These are phyloP conservation scores for Crithidia brevicula DNA, from an alignment of 208 protist genomes.

Conservation along the genomic window DNA sequence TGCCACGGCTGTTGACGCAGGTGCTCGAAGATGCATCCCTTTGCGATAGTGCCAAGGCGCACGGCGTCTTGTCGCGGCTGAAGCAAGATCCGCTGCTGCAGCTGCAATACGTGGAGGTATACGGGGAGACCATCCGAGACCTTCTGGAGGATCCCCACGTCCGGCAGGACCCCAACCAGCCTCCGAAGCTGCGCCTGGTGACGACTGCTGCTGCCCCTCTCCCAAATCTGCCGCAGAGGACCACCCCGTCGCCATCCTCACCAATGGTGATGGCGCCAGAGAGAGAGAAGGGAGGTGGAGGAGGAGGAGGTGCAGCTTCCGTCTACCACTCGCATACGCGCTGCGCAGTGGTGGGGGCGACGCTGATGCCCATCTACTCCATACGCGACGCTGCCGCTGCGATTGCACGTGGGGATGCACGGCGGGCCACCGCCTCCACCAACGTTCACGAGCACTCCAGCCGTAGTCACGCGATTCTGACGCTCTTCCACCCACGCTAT, in stretches of 20 bases:
- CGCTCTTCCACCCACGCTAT: constrained; percentile 73
- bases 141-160: constrained; percentile 49
- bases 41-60: not conserved
- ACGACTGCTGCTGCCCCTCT: constrained; percentile 8
- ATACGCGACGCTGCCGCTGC: constrained; percentile 68
- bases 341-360: constrained; percentile 55
- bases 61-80: constrained; percentile 45
- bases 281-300: too few relatives aligned
- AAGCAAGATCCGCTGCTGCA: constrained; percentile 32
- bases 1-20: constrained; percentile 78
- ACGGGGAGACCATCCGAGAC: constrained; percentile 94
- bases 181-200: constrained; percentile 24
- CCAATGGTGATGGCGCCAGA: too few relatives aligned
- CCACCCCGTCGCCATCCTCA: too few relatives aligned
- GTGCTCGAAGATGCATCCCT: constrained; percentile 50
- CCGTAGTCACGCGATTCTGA: constrained; percentile 94
- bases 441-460: constrained; percentile 89
- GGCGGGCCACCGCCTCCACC: constrained; percentile 90
- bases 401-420: constrained; percentile 72
- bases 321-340: not conserved
- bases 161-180: constrained; percentile 22
- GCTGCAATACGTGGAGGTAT: constrained; percentile 94
- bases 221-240: not conserved
- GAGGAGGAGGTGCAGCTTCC: not conserved
- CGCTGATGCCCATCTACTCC: constrained; percentile 50